Conservation (phyloP, 129 eudicot genomes). For the Lonicera japonica region DNA sequence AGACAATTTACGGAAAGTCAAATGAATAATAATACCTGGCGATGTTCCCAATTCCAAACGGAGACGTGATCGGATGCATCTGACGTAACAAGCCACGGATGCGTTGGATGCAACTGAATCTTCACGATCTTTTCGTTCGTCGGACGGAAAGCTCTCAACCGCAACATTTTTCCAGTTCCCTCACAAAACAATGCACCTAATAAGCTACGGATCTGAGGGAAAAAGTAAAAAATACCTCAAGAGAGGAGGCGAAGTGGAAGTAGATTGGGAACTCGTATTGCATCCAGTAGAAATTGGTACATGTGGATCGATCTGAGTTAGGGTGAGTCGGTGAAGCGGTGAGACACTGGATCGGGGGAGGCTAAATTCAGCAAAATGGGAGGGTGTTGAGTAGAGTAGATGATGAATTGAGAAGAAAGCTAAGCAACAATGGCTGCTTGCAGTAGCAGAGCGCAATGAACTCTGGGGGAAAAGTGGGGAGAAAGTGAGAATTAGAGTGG, state of each 20-base stretch:
- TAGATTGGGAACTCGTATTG: too few species aligned
- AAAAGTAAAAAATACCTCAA: neutral
- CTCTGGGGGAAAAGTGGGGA: too few species aligned
- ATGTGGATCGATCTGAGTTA: neutral
- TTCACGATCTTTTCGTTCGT: conserved; percentile 93
- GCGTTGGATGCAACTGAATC: conserved; percentile 96
- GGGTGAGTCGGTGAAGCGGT: neutral
- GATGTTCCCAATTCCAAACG: conserved; percentile 99
- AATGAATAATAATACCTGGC: conserved; percentile 55
- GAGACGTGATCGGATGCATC: conserved; percentile 99
- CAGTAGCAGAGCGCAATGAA: too few species aligned
- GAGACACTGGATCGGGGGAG: neutral
- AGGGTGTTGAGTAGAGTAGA: too few species aligned
- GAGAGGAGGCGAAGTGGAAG: too few species aligned
- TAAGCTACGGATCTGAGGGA: conserved; percentile 34
- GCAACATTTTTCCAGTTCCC: conserved; percentile 40
- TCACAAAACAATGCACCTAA: conserved; percentile 3
- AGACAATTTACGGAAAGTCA: neutral
- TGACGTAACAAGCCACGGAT: conserved; percentile 97
- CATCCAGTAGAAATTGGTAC: neutral
- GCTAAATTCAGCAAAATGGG: too few species aligned
- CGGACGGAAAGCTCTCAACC: conserved; percentile 81
- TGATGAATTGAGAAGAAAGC: too few species aligned
- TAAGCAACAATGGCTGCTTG: too few species aligned
- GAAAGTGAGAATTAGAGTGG: too few species aligned